phyloP scores from a whole-genome alignment of 2,329 filamentous ascomycete genomes.

The Dichotomopilus funicola region DNA sequence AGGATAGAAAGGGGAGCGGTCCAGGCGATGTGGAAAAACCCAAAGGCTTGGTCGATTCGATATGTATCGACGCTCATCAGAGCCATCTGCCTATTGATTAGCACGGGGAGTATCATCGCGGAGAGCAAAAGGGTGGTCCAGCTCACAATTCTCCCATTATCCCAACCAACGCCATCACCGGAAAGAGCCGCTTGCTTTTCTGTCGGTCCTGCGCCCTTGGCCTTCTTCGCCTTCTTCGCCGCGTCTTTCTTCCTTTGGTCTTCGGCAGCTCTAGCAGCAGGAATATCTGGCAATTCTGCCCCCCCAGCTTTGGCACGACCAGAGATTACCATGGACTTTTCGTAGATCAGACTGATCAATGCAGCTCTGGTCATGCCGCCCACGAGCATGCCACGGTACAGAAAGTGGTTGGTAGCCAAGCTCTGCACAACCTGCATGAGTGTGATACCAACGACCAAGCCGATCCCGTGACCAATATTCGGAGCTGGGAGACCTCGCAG shows the following conservation, averaged over 20 bases:
- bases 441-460: slow-evolving; percentile 77
- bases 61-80: slow-evolving; percentile 95
- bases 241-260: slow-evolving; percentile 35
- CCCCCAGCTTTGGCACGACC: slow-evolving; percentile 83
- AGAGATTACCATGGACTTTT: slow-evolving; percentile 86
- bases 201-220: slow-evolving; percentile 32
- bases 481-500: slow-evolving; percentile 49
- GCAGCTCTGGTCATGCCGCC: slow-evolving; percentile 78
- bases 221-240: slow-evolving; percentile 31
- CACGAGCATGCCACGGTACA: slow-evolving; percentile 87
- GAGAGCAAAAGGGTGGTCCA: not conserved
- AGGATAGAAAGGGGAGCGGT: slow-evolving; percentile 72
- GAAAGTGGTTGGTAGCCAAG: slow-evolving; percentile 79
- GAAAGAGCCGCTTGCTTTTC: slow-evolving; percentile 44
- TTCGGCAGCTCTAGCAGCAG: slow-evolving; percentile 36
- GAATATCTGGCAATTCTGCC: slow-evolving; percentile 44
- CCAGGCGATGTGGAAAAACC: slow-evolving; percentile 89
- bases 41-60: slow-evolving; percentile 80
- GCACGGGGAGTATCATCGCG: not conserved
- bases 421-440: slow-evolving; percentile 80
- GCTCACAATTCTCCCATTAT: slow-evolving; percentile 70
- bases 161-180: slow-evolving; percentile 76
- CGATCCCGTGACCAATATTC: slow-evolving; percentile 67
- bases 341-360: slow-evolving; percentile 80
- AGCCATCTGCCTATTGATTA: slow-evolving; percentile 46